Conservation (phyloP, 371 early-diverging fungal species). For the Syncephalis fuscata region DNA sequence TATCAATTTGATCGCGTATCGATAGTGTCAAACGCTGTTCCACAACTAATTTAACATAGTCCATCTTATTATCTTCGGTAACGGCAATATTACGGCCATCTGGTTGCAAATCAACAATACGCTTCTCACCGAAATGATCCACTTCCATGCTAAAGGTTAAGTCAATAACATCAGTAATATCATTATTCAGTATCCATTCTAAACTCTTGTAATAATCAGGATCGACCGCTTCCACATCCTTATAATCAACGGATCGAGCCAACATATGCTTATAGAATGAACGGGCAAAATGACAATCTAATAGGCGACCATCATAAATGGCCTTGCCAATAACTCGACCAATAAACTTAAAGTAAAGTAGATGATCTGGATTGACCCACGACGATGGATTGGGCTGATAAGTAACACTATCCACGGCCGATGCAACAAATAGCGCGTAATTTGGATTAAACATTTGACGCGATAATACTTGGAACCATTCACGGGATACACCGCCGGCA, state of each 20-base stretch:
- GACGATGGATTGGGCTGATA: conserved; percentile 96
- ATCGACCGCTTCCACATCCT: conserved; percentile 96
- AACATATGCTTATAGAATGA: conserved; percentile 98
- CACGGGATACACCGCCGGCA: conserved; percentile 96
- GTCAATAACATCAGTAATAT: conserved; percentile 89
- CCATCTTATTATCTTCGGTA: conserved; percentile 92
- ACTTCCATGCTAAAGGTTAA: conserved; percentile 88
- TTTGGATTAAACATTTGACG: conserved; percentile 98
- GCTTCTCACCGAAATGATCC: conserved; percentile 83
- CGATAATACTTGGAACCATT: conserved; percentile 95
- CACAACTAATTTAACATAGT: conserved; percentile 86
- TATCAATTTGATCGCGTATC: conserved; percentile 85
- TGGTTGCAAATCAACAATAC: conserved; percentile 75
- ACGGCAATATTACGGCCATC: conserved; percentile 85
- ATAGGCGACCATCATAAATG: conserved; percentile 84
- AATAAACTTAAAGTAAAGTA: conserved; percentile 95
- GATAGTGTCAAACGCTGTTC: conserved; percentile 77
- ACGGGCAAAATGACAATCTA: conserved; percentile 95
- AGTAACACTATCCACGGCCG: conserved; percentile 88
- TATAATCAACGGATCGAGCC: conserved; percentile 75
- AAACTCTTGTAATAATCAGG: conserved; percentile 94
- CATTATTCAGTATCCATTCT: conserved; percentile 95
- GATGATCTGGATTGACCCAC: conserved; percentile 89
- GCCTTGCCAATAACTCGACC: conserved; percentile 98
- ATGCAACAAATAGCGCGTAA: conserved; percentile 92